Conservation (phyloP, 73 alveolate species). For the Tetrahymena elliotti region DNA sequence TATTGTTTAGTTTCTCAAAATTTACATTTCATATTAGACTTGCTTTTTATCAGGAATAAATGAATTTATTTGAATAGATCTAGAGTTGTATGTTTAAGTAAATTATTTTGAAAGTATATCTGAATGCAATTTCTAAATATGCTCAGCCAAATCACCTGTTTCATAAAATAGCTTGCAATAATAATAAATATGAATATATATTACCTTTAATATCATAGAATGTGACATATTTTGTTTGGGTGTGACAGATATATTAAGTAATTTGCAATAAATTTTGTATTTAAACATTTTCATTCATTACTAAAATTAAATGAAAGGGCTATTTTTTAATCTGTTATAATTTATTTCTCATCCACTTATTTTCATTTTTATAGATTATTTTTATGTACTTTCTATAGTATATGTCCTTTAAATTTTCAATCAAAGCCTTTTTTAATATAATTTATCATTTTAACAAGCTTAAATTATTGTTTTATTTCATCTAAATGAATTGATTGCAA, state of each 20-base stretch:
- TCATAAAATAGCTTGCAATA: neutral
- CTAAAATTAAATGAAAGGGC: neutral
- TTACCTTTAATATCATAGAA: neutral
- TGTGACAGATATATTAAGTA: neutral
- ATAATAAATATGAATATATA: too few species aligned
- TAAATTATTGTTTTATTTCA: neutral
- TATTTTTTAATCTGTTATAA: neutral
- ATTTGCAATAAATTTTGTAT: neutral
- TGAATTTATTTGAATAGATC: neutral
- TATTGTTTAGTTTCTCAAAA: neutral
- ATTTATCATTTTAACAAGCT: neutral
- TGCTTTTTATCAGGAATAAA: neutral
- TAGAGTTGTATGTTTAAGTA: neutral
- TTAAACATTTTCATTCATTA: neutral
- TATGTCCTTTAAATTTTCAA: neutral
- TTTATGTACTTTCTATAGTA: neutral
- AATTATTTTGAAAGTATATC: neutral
- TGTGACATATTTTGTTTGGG: neutral
- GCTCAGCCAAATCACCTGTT: neutral
- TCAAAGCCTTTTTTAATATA: neutral
- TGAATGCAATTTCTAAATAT: neutral
- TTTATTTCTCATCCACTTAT: neutral
- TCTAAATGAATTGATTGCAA: too few species aligned
- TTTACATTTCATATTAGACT: neutral
- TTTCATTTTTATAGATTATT: neutral